Percentiles rank a stretch among this genome's conserved stretches.
Evolutionary conservation across 441 rosid species (phyloP).

Genomic region (Macaranga tanarius): DNA sequence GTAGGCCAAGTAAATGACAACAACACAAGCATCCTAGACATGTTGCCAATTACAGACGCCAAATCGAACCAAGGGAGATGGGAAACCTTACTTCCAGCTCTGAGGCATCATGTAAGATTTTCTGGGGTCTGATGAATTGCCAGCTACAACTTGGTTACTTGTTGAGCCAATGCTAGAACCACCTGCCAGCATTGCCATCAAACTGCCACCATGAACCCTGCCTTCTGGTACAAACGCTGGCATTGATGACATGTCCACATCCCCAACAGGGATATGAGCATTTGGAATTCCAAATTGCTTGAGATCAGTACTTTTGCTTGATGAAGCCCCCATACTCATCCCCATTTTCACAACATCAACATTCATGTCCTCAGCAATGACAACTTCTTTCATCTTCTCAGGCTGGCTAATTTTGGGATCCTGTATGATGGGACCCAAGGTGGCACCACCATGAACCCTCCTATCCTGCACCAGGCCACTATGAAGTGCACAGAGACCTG

Average conservation of each 20-base stretch:
- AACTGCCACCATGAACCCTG: conserved; percentile 95
- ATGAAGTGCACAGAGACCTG: conserved; percentile 88
- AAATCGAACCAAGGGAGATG: conserved; percentile 16
- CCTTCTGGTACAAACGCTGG: conserved; percentile 73
- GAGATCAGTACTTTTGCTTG: conserved; percentile 33
- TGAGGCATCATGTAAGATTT: conserved; percentile 33
- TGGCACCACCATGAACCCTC: conserved; percentile 86
- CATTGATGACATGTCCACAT: conserved; percentile 28
- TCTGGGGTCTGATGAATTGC: conserved; percentile 26
- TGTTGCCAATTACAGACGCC: conserved; percentile 12
- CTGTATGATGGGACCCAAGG: conserved; percentile 53
- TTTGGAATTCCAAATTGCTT: conserved; percentile 35
- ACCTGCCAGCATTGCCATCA: conserved; percentile 75
- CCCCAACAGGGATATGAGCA: conserved; percentile 22
- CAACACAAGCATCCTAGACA: conserved; percentile 19
- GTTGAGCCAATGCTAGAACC: conserved; percentile 46
- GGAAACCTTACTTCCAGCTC: conserved; percentile 51
- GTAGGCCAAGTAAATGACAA: conserved; percentile 31
- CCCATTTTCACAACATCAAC: conserved; percentile 45
- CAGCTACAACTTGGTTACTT: conserved; percentile 26
- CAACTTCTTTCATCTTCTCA: conserved; percentile 55
- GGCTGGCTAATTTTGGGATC: conserved; percentile 41
- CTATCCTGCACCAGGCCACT: conserved; percentile 79
- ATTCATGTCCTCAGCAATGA: conserved; percentile 53
- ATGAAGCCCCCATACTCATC: conserved; percentile 30